Conservation (phyloP, 1,284 basidiomycete species). For the Ceratobasidium theobromae region DNA sequence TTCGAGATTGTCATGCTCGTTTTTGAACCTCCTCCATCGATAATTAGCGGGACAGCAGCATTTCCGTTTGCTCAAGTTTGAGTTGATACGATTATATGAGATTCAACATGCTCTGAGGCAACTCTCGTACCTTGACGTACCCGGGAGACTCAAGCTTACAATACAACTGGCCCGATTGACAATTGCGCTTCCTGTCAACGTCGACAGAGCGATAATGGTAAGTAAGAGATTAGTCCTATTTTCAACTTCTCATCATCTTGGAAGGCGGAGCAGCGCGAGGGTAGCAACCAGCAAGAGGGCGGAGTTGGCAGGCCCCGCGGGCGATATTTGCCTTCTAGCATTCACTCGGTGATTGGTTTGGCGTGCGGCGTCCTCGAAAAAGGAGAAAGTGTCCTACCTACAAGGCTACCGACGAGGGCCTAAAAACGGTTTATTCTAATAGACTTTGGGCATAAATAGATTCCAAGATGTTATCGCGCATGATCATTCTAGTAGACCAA, state of each 20-base stretch:
- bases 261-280: conserved; percentile 2
- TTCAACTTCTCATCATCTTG: conserved; percentile 41
- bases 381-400: conserved; percentile 18
- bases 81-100: conserved; percentile 73
- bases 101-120: conserved; percentile 73
- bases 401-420: too few relatives aligned
- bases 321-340: conserved; percentile 17
- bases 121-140: conserved; percentile 75
- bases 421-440: background rate
- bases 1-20: background rate
- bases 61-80: conserved; percentile 68
- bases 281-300: background rate
- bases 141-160: conserved; percentile 73
- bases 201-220: conserved; percentile 63
- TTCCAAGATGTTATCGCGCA: background rate
- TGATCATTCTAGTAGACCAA: background rate
- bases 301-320: conserved; percentile 9
- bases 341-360: conserved; percentile 19
- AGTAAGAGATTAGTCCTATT: background rate
- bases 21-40: conserved; percentile 1
- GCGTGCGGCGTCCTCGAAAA: conserved; percentile 22
- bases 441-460: background rate
- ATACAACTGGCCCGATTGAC: conserved; percentile 80
- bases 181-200: conserved; percentile 70
- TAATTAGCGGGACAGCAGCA: conserved; percentile 73